Base-by-base conservation (phyloP, 139 green algal species). In the Micractinium sp. region DNA sequence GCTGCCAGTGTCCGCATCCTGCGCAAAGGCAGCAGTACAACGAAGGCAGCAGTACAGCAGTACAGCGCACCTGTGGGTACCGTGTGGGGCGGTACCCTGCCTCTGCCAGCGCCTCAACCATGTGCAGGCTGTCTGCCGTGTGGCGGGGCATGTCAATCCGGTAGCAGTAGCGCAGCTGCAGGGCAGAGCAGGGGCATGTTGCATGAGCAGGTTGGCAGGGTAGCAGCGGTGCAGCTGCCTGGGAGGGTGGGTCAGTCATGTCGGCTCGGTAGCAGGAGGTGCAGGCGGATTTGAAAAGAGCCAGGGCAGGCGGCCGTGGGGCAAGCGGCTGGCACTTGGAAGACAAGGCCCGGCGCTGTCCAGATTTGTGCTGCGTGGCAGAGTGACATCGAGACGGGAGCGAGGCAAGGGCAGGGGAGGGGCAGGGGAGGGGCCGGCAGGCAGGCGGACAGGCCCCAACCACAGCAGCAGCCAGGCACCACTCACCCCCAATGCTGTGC, bases 121-220 rank as follows among this genome's bases (percentile, higher is more conserved):
- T 79, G 9, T 31, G 25, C 83, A 87, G 67, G 67, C 67, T 81
- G 25, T 87, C 83, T 3, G 31, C 27, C 14, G 83, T 67, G 67
- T 87, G 83, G 7, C 83, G 83, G 7, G 27, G 67, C 38, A 67
- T 36, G 38, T 87, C 83, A 1, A 41, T 38, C 13, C 83, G 63
- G 39, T 87, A 87, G 83, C 85, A 89, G 85, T 82, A 89, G 47
- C 85, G 85, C 47, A 81, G 63, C 82, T 87, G 66, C 66, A 78
- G 27, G 36, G 22, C 2, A 39, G 22, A 53, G 29, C 16, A 39
- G 31, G 79, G 13, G 27, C 29, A 2, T 22, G 79, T 1, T 27
- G 56, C 7, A 27, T 31, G 2, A 31, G 56, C 4, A 47, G 16
- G 53, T 25, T 31, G 18, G 63, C 18, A 61, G 5, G 76, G 33